These are phyloP conservation scores for Bipolaris cookei DNA, from an alignment of 2,329 filamentous ascomycete species.

Conservation along the genomic window DNA sequence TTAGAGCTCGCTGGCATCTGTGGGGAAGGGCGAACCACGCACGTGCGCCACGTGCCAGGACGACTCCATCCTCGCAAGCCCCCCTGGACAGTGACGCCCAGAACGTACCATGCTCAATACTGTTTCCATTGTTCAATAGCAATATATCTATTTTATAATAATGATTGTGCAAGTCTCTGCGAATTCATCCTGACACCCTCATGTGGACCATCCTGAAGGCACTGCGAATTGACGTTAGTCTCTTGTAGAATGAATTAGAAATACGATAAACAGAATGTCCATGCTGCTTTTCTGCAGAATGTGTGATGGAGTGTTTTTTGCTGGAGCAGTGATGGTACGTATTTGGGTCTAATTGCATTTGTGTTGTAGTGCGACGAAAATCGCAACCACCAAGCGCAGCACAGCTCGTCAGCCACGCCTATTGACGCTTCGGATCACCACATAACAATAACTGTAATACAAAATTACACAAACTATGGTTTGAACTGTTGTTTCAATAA, in stretches of 20 bases:
- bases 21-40: conserved; percentile 36
- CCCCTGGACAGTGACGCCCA: conserved; percentile 1
- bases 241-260: not conserved
- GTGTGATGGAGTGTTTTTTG: not conserved
- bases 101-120: not conserved
- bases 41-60: conserved; percentile 32
- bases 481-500: no score
- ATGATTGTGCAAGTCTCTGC: not conserved
- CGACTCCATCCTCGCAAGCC: conserved; percentile 1
- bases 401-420: not conserved
- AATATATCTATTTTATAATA: not conserved
- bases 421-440: not conserved
- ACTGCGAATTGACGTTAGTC: not conserved
- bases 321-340: not conserved
- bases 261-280: not conserved
- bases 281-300: not conserved
- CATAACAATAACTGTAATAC: not conserved
- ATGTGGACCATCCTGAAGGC: not conserved
- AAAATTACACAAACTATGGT: not conserved
- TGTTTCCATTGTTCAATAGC: not conserved
- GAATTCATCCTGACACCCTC: not conserved
- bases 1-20: conserved; percentile 37
- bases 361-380: conserved; percentile 1
- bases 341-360: not conserved
- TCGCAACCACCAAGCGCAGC: not conserved